phyloP scores from a whole-genome alignment of 768 basidiomycete genomes.

The Boletus sensibilis region DNA sequence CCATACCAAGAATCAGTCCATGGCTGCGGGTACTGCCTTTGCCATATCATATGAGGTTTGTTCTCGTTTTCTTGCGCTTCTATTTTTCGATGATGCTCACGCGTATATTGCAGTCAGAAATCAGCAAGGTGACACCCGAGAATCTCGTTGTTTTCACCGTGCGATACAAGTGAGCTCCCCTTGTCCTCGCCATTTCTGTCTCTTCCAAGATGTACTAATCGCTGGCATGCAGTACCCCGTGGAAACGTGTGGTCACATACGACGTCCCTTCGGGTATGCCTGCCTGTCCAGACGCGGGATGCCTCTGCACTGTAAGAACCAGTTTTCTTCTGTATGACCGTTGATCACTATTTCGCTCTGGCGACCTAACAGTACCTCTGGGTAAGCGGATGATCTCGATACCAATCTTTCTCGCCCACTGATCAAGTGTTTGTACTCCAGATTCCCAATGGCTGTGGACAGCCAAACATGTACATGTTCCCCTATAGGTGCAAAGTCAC shows the following conservation, averaged over 20 bases:
- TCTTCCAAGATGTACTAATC: neutral
- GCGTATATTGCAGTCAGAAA: neutral
- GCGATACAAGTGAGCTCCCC: neutral
- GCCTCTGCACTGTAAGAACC: slow-evolving; percentile 4
- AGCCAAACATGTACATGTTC: slow-evolving; percentile 5
- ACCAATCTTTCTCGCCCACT: neutral
- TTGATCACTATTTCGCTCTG: neutral
- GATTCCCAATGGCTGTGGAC: slow-evolving; percentile 8
- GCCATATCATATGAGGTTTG: slow-evolving; percentile 17
- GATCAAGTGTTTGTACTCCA: neutral
- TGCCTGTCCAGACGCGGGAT: neutral
- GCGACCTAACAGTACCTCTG: neutral
- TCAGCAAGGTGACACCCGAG: neutral
- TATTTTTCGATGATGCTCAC: neutral
- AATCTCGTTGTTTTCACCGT: slow-evolving; percentile 5
- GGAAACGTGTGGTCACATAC: neutral
- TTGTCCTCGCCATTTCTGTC: no score
- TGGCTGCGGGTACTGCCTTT: slow-evolving; percentile 7
- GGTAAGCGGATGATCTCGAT: slow-evolving; percentile 4
- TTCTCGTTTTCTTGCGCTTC: neutral
- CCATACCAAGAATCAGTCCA: slow-evolving; percentile 11
- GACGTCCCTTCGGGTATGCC: slow-evolving; percentile 8
- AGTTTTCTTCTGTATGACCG: neutral
- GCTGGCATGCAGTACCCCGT: slow-evolving; percentile 11
- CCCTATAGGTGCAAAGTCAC: slow-evolving; percentile 1